A percentile compares a stretch with the other conserved stretches of the same genome.
These are phyloP conservation scores for Heritiera fomes DNA, from an alignment of 345 rosid genomes.

Conservation along the genomic window DNA sequence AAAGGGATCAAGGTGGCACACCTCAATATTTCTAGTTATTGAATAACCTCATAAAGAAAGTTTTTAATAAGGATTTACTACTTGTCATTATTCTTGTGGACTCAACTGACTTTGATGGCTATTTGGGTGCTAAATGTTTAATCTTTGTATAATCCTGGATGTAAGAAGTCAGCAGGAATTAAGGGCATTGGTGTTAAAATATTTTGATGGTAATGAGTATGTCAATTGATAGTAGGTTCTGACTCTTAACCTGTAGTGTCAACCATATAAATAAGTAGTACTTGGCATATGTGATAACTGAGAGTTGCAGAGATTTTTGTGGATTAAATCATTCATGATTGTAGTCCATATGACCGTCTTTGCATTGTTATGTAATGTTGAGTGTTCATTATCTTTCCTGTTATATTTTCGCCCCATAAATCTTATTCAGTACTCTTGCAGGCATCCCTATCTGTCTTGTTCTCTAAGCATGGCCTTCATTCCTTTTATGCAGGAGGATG, in stretches of 20 bases:
- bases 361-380: background rate
- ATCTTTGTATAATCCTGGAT: background rate
- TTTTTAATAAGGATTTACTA: background rate
- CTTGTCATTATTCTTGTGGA: background rate
- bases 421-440: background rate
- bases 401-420: background rate
- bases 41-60: background rate
- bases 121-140: constrained; percentile 9
- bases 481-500: constrained; percentile 58
- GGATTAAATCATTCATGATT: background rate
- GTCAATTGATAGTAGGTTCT: background rate
- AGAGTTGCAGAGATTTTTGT: background rate
- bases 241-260: background rate
- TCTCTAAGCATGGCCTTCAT: constrained; percentile 8
- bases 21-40: background rate
- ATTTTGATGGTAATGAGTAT: background rate
- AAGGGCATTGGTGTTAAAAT: background rate
- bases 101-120: background rate
- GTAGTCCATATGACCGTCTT: background rate
- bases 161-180: background rate
- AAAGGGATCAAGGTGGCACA: background rate
- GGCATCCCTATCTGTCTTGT: constrained; percentile 2
- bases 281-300: background rate
- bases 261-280: background rate
- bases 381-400: background rate